Evolutionary conservation across 1,284 basidiomycete genomes (phyloP).

Genomic region (Pseudozyma thailandica): DNA sequence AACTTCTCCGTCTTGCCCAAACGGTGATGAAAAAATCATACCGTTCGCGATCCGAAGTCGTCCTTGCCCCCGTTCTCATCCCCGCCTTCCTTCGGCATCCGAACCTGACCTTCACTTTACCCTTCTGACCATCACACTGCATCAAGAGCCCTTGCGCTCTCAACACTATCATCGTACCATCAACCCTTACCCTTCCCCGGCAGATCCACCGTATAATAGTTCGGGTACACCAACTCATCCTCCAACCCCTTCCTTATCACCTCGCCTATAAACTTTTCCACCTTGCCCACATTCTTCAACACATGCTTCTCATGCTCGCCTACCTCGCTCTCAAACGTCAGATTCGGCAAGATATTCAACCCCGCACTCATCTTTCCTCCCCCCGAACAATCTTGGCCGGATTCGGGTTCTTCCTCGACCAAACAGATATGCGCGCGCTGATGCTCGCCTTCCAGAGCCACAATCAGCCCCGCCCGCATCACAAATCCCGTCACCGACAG

Average conservation of each 20-base stretch:
- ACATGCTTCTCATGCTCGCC: constrained; percentile 96
- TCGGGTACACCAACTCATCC: constrained; percentile 66
- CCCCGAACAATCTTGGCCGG: constrained; percentile 19
- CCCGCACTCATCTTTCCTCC: constrained; percentile 69
- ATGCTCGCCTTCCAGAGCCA: constrained; percentile 86
- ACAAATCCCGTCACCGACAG: constrained; percentile 87
- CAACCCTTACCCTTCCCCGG: constrained; percentile 17
- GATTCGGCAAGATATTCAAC: constrained; percentile 84
- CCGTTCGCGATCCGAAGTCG: no score
- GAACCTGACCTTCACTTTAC: no score
- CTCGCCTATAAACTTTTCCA: constrained; percentile 94
- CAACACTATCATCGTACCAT: background rate
- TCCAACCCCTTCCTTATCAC: constrained; percentile 92
- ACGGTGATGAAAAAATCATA: no score
- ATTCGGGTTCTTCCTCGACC: constrained; percentile 49
- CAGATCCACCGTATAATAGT: constrained; percentile 65
- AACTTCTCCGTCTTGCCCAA: no score
- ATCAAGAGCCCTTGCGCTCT: no score
- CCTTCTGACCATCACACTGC: no score
- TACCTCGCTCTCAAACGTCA: constrained; percentile 94
- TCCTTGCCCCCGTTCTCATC: no score
- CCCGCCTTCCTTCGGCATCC: no score
- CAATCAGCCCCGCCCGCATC: constrained; percentile 84
- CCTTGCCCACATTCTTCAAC: constrained; percentile 92
- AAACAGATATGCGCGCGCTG: constrained; percentile 86